Evolutionary conservation across 164 flowering plant species (phyloP).

Genomic region (Magnolia kwangsiensis): DNA sequence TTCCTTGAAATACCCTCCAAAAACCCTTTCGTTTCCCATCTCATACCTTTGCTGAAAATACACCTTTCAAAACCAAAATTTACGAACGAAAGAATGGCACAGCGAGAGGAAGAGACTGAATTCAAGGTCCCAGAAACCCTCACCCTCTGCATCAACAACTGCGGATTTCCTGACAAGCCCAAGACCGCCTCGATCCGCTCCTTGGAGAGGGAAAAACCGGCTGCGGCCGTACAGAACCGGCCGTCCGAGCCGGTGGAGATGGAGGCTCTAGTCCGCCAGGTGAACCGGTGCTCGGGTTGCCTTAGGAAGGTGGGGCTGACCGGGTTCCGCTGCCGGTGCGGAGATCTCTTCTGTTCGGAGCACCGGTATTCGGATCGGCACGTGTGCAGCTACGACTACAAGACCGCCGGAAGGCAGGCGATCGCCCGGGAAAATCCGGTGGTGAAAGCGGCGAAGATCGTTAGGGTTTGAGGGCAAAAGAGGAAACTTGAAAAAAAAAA

Average conservation of each 20-base stretch:
- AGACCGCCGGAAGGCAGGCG: conserved; percentile 37
- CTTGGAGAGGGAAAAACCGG: conserved; percentile 6
- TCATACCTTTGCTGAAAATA: neutral
- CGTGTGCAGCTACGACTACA: conserved; percentile 41
- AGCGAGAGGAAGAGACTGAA: conserved; percentile 34
- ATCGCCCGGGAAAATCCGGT: conserved; percentile 48
- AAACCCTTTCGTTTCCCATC: neutral
- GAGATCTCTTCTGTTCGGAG: conserved; percentile 41
- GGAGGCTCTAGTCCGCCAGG: conserved; percentile 13
- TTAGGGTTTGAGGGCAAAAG: conserved; percentile 24
- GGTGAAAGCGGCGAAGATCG: conserved; percentile 44
- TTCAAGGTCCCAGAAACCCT: conserved; percentile 29
- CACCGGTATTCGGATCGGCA: conserved; percentile 48
- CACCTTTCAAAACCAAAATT: neutral
- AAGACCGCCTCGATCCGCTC: conserved; percentile 9
- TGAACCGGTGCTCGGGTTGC: conserved; percentile 44
- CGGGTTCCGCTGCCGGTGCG: conserved; percentile 52
- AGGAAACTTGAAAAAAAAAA: neutral
- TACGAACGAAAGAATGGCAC: conserved; percentile 17
- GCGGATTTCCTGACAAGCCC: conserved; percentile 22
- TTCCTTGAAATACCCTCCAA: conserved; percentile 1
- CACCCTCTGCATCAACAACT: conserved; percentile 24
- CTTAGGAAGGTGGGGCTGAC: conserved; percentile 40
- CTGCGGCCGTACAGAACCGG: neutral
- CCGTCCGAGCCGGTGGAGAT: conserved; percentile 4